Conservation (phyloP, 257 asterid species). For the Paulownia fortunei region DNA sequence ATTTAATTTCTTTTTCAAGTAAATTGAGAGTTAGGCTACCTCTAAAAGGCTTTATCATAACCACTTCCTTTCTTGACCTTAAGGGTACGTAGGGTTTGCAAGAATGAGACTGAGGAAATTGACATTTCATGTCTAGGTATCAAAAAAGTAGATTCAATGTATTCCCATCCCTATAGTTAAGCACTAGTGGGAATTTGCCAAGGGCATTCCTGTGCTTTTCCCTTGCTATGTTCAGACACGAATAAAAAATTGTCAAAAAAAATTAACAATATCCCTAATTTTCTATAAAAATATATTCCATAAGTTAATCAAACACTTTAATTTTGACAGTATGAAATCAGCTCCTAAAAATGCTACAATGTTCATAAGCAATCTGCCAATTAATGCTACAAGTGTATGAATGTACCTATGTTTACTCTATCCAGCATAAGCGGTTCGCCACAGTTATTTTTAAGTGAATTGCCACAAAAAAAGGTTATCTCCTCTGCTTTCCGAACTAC, state of each 20-base stretch:
- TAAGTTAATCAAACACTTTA: neutral
- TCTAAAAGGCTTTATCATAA: too few species aligned
- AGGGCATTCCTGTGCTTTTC: neutral
- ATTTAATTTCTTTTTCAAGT: too few species aligned
- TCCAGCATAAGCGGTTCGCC: neutral
- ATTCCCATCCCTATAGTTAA: too few species aligned
- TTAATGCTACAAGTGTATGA: neutral
- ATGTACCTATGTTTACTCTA: neutral
- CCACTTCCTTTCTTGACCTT: neutral
- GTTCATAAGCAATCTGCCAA: neutral
- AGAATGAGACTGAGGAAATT: neutral
- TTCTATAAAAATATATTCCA: neutral
- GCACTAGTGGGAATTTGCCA: neutral
- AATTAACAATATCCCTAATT: neutral
- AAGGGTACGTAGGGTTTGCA: neutral
- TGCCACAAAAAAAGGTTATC: conserved; percentile 5
- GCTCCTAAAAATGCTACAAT: neutral
- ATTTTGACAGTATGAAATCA: conserved; percentile 1
- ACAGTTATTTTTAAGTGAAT: conserved; percentile 1
- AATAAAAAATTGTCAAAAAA: neutral
- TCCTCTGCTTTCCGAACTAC: neutral
- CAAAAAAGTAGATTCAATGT: neutral
- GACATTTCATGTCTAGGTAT: neutral
- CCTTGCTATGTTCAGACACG: neutral
- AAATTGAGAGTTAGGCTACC: neutral